phyloP scores from a whole-genome alignment of 495 filamentous ascomycete genomes.

The Xylaria sp. region DNA sequence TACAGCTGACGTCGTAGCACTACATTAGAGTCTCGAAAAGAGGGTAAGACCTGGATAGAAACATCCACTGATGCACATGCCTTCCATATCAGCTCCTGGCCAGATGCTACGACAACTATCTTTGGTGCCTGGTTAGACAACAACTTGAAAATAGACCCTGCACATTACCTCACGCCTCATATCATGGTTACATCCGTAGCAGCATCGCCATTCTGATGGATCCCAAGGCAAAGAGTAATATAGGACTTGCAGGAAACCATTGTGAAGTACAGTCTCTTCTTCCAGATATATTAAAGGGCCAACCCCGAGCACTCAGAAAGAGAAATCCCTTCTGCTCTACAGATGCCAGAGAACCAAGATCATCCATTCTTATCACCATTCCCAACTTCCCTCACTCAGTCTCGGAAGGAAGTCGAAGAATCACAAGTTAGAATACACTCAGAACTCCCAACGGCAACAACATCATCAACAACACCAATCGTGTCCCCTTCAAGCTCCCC shows the following conservation, averaged over 20 bases:
- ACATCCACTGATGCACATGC: slow-evolving; percentile 27
- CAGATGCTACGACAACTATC: slow-evolving; percentile 24
- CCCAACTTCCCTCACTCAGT: not conserved
- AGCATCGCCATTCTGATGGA: slow-evolving; percentile 14
- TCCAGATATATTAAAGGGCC: slow-evolving; percentile 17
- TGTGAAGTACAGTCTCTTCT: not conserved
- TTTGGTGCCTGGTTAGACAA: slow-evolving; percentile 12
- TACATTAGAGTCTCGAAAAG: slow-evolving; percentile 27
- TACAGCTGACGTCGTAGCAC: slow-evolving; percentile 31
- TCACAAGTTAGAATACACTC: not conserved
- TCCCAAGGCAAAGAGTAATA: slow-evolving; percentile 14
- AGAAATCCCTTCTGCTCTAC: not conserved
- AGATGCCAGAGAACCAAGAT: slow-evolving; percentile 20
- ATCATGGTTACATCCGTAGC: slow-evolving; percentile 23
- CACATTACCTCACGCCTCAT: slow-evolving; percentile 9
- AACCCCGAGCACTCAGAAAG: slow-evolving; percentile 3
- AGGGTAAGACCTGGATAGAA: slow-evolving; percentile 26
- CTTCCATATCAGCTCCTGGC: slow-evolving; percentile 21
- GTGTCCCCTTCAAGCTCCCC: slow-evolving; percentile 19
- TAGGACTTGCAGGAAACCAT: slow-evolving; percentile 26
- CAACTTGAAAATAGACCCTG: slow-evolving; percentile 14
- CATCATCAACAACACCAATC: slow-evolving; percentile 23
- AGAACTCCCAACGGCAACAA: not conserved
- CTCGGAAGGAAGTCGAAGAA: not conserved
- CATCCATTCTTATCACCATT: slow-evolving; percentile 4